These are phyloP conservation scores for Coemansia sp. DNA, from an alignment of 192 early-diverging fungal genomes.

Conservation along the genomic window DNA sequence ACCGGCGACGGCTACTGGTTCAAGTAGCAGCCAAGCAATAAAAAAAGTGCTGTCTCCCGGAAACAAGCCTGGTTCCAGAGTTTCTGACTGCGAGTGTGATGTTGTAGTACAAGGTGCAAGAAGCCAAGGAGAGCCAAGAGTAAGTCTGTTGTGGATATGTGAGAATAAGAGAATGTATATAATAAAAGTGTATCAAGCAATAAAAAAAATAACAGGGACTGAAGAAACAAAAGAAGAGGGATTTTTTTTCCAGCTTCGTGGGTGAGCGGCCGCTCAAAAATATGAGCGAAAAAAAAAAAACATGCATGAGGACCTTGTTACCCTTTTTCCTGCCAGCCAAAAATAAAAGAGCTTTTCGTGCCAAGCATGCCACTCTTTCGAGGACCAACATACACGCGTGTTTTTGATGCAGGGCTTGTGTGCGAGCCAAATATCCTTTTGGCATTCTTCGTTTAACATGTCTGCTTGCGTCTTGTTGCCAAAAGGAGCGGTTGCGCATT, in stretches of 20 bases:
- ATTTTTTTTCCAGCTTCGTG: background rate
- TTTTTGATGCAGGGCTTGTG: background rate
- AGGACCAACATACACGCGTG: background rate
- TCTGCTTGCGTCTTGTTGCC: background rate
- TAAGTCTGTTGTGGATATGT: background rate
- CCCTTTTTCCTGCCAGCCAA: background rate
- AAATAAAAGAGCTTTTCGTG: background rate
- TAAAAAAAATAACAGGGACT: slow-evolving; percentile 12
- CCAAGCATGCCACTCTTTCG: background rate
- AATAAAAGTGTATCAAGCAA: slow-evolving; percentile 1
- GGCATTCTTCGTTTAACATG: background rate
- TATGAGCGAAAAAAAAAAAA: background rate
- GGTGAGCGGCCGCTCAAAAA: slow-evolving; percentile 3
- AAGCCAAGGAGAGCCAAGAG: background rate
- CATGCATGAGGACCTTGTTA: background rate
- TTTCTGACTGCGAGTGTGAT: background rate
- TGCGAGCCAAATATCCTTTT: background rate
- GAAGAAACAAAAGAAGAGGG: background rate
- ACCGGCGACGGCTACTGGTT: too few species aligned
- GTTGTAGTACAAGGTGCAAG: background rate
- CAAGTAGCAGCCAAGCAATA: too few species aligned
- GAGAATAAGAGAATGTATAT: slow-evolving; percentile 10
- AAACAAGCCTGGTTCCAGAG: background rate
- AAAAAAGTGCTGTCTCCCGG: too few species aligned
- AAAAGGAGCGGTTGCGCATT: background rate